phyloP scores from a whole-genome alignment of 306 rosid species.

The Chamaecrista fasciculata region DNA sequence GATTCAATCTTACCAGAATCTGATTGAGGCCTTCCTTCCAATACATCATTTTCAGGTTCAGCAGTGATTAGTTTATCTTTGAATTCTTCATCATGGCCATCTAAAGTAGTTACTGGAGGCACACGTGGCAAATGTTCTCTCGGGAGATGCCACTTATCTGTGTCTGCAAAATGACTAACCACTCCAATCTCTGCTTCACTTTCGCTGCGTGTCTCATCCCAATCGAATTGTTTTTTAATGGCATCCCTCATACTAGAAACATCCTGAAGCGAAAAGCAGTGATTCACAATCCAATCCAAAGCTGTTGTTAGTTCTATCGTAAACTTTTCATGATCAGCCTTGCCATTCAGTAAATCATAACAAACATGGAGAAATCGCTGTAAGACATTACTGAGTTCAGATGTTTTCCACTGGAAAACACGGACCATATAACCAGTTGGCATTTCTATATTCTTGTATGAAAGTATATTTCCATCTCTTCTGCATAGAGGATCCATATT shows the following conservation, averaged over 20 bases:
- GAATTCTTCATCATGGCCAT: constrained; percentile 44
- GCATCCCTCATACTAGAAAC: constrained; percentile 85
- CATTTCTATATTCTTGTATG: constrained; percentile 45
- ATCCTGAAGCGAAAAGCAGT: constrained; percentile 90
- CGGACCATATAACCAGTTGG: constrained; percentile 69
- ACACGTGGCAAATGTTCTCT: constrained; percentile 31
- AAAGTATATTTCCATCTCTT: constrained; percentile 30
- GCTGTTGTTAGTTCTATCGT: constrained; percentile 50
- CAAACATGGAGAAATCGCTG: constrained; percentile 66
- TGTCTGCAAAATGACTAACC: constrained; percentile 38
- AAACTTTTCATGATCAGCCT: constrained; percentile 50
- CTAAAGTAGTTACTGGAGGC: constrained; percentile 34
- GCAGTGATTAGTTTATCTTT: constrained; percentile 32
- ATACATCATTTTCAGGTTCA: constrained; percentile 53
- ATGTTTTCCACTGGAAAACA: constrained; percentile 86
- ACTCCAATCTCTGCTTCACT: constrained; percentile 62
- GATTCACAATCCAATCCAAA: constrained; percentile 88
- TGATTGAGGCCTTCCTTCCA: constrained; percentile 54
- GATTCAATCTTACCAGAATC: constrained; percentile 47
- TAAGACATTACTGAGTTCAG: constrained; percentile 57
- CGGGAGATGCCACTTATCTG: constrained; percentile 36
- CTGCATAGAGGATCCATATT: constrained; percentile 36
- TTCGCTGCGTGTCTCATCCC: constrained; percentile 87
- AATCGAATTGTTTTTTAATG: constrained; percentile 75
- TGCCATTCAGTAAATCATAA: constrained; percentile 66